phyloP scores from a whole-genome alignment of 2,329 filamentous ascomycete genomes.

The Aureobasidium sp. region DNA sequence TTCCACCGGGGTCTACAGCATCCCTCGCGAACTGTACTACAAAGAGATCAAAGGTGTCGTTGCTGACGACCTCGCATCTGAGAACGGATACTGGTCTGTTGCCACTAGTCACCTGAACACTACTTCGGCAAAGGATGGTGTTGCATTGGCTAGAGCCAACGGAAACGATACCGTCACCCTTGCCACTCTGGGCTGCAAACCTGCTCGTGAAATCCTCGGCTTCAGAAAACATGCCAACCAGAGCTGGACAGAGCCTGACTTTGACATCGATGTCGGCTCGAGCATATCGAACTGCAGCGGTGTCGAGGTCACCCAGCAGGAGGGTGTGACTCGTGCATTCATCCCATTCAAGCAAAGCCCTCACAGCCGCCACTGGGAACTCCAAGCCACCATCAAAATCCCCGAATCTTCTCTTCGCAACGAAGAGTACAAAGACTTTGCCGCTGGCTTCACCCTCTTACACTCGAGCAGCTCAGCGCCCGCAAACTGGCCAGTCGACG shows the following conservation, averaged over 20 bases:
- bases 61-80: constrained; percentile 8
- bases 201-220: constrained; percentile 2
- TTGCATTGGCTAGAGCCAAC: not conserved
- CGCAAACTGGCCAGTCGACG: not conserved
- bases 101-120: constrained; percentile 1
- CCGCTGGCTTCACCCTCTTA: constrained; percentile 6
- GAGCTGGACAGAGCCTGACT: not conserved
- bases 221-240: constrained; percentile 6
- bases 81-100: constrained; percentile 13
- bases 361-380: constrained; percentile 5
- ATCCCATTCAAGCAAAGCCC: constrained; percentile 11
- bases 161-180: constrained; percentile 7
- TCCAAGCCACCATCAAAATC: constrained; percentile 1
- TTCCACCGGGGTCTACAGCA: not conserved
- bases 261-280: not conserved
- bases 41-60: constrained; percentile 7
- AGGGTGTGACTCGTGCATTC: not conserved
- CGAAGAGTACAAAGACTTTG: constrained; percentile 4
- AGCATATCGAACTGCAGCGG: not conserved
- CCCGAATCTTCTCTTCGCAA: not conserved
- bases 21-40: constrained; percentile 14
- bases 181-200: constrained; percentile 8
- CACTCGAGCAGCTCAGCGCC: not conserved
- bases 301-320: not conserved
- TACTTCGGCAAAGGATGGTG: constrained; percentile 1